Percentiles rank a stretch among this genome's conserved stretches.
phyloP scores from a whole-genome alignment of 2,329 filamentous ascomycete genomes.

The Fusarium sp. region DNA sequence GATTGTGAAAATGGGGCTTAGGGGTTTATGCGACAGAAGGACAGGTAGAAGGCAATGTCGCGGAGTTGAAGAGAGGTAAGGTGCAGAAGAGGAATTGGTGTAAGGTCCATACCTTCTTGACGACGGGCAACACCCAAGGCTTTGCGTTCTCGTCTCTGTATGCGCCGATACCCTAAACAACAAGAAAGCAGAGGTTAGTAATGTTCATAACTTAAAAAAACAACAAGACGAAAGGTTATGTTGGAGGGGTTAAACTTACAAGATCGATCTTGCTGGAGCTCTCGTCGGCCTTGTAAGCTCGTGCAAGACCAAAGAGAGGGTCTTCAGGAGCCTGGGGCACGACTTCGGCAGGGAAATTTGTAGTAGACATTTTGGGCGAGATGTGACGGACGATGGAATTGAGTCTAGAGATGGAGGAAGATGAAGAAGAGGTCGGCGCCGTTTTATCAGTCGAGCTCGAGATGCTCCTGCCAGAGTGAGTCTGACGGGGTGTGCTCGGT shows the following conservation, averaged over 20 bases:
- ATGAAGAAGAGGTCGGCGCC: conserved; percentile 56
- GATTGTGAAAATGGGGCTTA: conserved; percentile 8
- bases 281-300: conserved; percentile 86
- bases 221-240: not conserved
- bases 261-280: conserved; percentile 89
- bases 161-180: conserved; percentile 80
- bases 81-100: conserved; percentile 7
- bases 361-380: conserved; percentile 66
- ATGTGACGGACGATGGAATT: conserved; percentile 79
- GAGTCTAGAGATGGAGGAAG: conserved; percentile 67
- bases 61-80: conserved; percentile 21
- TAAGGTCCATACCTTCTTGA: conserved; percentile 82
- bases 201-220: conserved; percentile 7
- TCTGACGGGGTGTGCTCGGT: conserved; percentile 47
- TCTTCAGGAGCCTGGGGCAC: conserved; percentile 96
- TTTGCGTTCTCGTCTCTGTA: conserved; percentile 97
- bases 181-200: conserved; percentile 28
- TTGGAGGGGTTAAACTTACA: conserved; percentile 65
- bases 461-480: conserved; percentile 40
- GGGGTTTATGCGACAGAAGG: conserved; percentile 22
- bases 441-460: conserved; percentile 51
- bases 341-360: conserved; percentile 79
- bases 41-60: conserved; percentile 8
- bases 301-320: conserved; percentile 92
- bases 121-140: conserved; percentile 96